A percentile compares a stretch with the other conserved stretches of the same genome.
phyloP scores from a whole-genome alignment of 179 eudicot genomes.

The Nepenthes alata region DNA sequence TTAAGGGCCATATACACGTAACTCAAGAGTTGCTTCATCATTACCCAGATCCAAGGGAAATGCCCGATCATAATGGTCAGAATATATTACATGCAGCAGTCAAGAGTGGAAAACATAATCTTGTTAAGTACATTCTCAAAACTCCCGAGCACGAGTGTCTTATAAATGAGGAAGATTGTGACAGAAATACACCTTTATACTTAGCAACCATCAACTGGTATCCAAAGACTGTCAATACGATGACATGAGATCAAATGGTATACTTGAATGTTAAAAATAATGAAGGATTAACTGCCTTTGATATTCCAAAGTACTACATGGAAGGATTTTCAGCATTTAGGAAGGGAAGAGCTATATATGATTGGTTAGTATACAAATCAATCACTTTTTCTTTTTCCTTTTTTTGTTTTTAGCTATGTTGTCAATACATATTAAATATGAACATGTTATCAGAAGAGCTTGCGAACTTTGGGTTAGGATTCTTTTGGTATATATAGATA shows the following conservation, averaged over 20 bases:
- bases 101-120: constrained; percentile 7
- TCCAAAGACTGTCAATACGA: constrained; percentile 12
- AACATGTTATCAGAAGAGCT: no score
- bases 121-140: constrained; percentile 9
- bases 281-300: constrained; percentile 5
- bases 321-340: neutral
- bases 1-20: constrained; percentile 2
- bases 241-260: constrained; percentile 19
- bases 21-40: constrained; percentile 4
- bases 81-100: constrained; percentile 9
- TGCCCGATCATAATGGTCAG: constrained; percentile 2
- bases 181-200: constrained; percentile 13
- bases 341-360: neutral
- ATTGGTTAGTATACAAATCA: neutral
- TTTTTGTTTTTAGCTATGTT: no score
- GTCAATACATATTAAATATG: neutral
- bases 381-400: neutral
- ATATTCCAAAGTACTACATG: constrained; percentile 4
- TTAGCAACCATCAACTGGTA: constrained; percentile 11
- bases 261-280: constrained; percentile 3
- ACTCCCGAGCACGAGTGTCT: constrained; percentile 8
- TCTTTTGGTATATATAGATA: no score
- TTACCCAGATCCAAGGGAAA: constrained; percentile 9
- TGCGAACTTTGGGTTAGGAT: no score
- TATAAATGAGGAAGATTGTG: constrained; percentile 10